These are phyloP conservation scores for Phytophthora pseudosyringae DNA, from an alignment of 352 stramenopile species.

Conservation along the genomic window DNA sequence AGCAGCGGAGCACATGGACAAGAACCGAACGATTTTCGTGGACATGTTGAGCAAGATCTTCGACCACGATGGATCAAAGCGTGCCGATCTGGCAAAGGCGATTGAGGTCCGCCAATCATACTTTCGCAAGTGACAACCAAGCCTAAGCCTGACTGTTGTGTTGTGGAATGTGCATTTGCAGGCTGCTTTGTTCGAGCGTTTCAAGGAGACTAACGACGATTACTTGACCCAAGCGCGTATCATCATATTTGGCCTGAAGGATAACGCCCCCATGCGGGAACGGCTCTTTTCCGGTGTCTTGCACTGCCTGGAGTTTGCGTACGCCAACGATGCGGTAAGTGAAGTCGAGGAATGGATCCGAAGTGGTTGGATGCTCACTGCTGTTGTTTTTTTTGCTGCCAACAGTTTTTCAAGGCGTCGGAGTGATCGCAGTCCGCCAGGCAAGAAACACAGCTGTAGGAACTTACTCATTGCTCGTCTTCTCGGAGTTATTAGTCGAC, in stretches of 20 bases:
- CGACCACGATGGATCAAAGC: constrained; percentile 43
- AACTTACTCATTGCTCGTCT: constrained; percentile 29
- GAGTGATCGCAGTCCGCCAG: constrained; percentile 23
- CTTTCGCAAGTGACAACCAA: not conserved
- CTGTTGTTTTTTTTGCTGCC: constrained; percentile 1
- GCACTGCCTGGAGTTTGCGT: constrained; percentile 78
- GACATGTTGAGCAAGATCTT: constrained; percentile 75
- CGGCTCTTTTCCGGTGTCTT: constrained; percentile 69
- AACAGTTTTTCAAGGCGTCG: constrained; percentile 54
- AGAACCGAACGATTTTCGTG: constrained; percentile 63
- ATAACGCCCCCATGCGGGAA: constrained; percentile 65
- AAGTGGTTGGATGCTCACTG: constrained; percentile 3
- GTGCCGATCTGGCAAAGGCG: constrained; percentile 59
- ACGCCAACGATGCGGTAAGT: constrained; percentile 70
- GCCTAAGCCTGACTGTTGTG: constrained; percentile 12
- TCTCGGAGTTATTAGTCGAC: constrained; percentile 22
- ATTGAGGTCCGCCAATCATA: constrained; percentile 57
- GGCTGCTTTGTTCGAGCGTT: constrained; percentile 79
- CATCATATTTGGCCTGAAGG: constrained; percentile 83
- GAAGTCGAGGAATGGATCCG: not conserved
- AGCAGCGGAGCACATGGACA: constrained; percentile 55
- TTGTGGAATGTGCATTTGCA: constrained; percentile 21
- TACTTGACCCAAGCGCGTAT: constrained; percentile 78
- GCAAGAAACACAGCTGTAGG: constrained; percentile 26
- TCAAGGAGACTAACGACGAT: constrained; percentile 79